Evolutionary conservation across 805 yeast species (phyloP), one percentile per base, ranked within the genome.

Genomic region (Aciculoconidium aculeatum): DNA sequence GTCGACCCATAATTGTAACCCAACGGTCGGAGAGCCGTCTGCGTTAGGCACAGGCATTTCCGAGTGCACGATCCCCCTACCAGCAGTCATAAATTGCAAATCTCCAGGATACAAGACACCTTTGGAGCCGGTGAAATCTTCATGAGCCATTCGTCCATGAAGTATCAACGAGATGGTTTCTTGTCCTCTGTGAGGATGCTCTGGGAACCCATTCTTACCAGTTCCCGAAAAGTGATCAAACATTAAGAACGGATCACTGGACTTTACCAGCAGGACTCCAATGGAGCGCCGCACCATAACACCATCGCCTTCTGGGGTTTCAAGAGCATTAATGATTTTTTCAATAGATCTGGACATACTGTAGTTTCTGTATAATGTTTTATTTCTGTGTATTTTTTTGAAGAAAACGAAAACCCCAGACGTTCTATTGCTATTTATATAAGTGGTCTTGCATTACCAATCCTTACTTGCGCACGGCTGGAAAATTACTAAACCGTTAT

Each of bases 31-130:
- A 13, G 70, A 57, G 1, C 78, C 74, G 13, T 37, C 41, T 12
- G 61, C 64, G 37, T 60, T 58, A 22, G 65, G 61, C 19, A 77
- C 78, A 6, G 95, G 95, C 75, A 85, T 85, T 49, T 86, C 95
- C 4, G 86, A 72, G 53, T 85, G 95, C 31, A 82, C 83, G 19
- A 85, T 75, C 30, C 92, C 96, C 44, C 70, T 72, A 36, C 95
- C 95, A 5, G 95, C 95, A 17, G 95, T 86, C 95, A 86, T 86
- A 55, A 86, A 85, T 54, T 86, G 96, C 41, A 86, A 62, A 51
- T 86, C 96, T 34, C 95, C 95, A 5, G 85, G 75, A 38, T 72
- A 67, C 30, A 87, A 58, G 6, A 83, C 65, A 33, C 95, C 95
- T 30, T 71, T 67, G 11, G 80, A 61, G 1, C 95, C 95, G 2